Evolutionary conservation across 495 filamentous ascomycete genomes (phyloP).

Genomic region (Aspergillus asperescens): DNA sequence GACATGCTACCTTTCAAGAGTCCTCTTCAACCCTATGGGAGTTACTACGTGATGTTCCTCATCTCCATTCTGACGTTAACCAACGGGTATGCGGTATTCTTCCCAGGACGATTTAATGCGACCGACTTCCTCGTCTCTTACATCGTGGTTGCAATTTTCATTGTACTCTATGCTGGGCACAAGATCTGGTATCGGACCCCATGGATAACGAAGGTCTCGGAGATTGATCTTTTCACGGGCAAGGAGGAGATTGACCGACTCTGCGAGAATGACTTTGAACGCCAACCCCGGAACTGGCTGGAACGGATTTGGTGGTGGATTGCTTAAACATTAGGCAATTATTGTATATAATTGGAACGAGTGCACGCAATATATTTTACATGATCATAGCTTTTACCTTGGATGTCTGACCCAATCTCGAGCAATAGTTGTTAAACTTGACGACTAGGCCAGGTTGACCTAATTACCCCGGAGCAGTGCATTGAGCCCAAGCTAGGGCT

Average conservation of each 20-base stretch:
- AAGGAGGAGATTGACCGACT: constrained; percentile 33
- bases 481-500: too few relatives aligned
- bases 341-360: background rate
- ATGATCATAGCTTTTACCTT: too few relatives aligned
- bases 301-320: constrained; percentile 34
- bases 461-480: too few relatives aligned
- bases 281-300: constrained; percentile 28
- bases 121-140: constrained; percentile 48
- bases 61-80: constrained; percentile 54
- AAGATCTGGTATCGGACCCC: constrained; percentile 34
- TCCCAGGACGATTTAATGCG: constrained; percentile 40
- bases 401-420: too few relatives aligned
- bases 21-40: constrained; percentile 49
- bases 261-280: constrained; percentile 25
- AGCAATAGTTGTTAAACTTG: too few relatives aligned
- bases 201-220: constrained; percentile 47
- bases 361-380: too few relatives aligned
- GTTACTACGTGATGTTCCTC: constrained; percentile 52
- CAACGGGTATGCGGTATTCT: constrained; percentile 62
- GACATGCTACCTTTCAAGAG: constrained; percentile 50
- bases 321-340: constrained; percentile 4
- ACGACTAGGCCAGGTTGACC: too few relatives aligned
- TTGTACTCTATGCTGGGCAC: constrained; percentile 54
- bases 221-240: constrained; percentile 29
- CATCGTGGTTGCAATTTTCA: constrained; percentile 57